A percentile compares a stretch with the other conserved stretches of the same genome.
These are phyloP conservation scores for Lactarius hatsudake DNA, from an alignment of 768 basidiomycete genomes.

Conservation along the genomic window DNA sequence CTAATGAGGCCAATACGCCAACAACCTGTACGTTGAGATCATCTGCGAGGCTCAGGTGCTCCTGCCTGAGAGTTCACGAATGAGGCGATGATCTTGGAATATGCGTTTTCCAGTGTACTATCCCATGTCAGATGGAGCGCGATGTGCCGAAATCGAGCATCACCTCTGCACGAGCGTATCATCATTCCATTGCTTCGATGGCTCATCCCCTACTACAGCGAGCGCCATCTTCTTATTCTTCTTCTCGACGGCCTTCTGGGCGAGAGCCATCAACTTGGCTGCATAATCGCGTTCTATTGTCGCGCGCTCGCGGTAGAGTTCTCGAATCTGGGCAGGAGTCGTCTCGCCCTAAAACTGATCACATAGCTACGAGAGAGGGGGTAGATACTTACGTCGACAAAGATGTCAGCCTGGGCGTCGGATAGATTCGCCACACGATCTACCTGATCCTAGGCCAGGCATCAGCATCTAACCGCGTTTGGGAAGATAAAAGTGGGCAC, in stretches of 20 bases:
- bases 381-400: conserved; percentile 19
- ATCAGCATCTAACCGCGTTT: conserved; percentile 9
- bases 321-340: conserved; percentile 54
- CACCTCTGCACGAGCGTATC: conserved; percentile 56
- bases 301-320: conserved; percentile 64
- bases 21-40: conserved; percentile 55
- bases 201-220: conserved; percentile 64
- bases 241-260: conserved; percentile 68
- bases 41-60: conserved; percentile 68
- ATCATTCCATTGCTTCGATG: conserved; percentile 59
- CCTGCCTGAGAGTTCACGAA: conserved; percentile 58
- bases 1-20: conserved; percentile 59
- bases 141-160: too few relatives aligned
- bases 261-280: conserved; percentile 59
- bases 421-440: conserved; percentile 30
- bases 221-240: conserved; percentile 54
- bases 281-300: conserved; percentile 80
- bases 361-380: background rate
- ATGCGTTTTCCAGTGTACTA: conserved; percentile 74
- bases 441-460: conserved; percentile 23
- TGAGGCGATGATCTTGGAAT: conserved; percentile 62
- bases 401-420: conserved; percentile 23
- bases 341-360: conserved; percentile 1
- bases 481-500: conserved; percentile 11
- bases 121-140: conserved; percentile 7